phyloP scores from a whole-genome alignment of 768 basidiomycete species.

The Rhodosporidiobolus sp. region DNA sequence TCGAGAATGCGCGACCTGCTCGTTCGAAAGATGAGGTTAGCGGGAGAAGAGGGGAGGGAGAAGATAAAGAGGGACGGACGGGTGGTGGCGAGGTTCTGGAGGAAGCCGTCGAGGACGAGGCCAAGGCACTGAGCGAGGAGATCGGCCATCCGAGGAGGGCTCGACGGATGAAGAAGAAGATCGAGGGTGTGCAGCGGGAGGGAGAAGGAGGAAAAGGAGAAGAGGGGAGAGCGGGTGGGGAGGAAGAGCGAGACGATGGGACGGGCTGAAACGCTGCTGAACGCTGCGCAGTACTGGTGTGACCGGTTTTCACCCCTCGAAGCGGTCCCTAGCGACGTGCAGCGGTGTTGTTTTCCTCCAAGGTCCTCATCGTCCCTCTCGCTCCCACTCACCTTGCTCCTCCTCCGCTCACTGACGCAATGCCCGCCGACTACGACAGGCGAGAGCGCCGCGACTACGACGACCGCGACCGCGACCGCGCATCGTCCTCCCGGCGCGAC shows the following conservation, averaged over 20 bases:
- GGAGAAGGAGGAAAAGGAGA: background rate
- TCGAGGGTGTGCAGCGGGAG: background rate
- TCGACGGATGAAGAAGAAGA: background rate
- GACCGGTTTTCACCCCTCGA: background rate
- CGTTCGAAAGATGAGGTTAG: background rate
- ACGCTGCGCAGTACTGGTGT: no score
- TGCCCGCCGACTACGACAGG: conserved; percentile 1
- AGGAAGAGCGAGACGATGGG: no score
- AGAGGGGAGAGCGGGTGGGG: background rate
- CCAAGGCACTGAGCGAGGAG: background rate
- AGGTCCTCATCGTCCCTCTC: background rate
- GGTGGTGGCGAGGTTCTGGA: background rate
- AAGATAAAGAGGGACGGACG: background rate
- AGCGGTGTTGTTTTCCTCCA: background rate
- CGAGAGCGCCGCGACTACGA: conserved; percentile 17
- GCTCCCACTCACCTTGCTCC: background rate
- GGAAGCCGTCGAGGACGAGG: conserved; percentile 2
- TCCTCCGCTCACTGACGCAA: background rate
- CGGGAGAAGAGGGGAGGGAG: no score
- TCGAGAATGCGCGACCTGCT: background rate
- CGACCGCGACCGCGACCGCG: conserved; percentile 2
- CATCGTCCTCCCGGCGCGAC: background rate
- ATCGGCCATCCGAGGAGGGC: conserved; percentile 6
- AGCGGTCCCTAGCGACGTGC: background rate
- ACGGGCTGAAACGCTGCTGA: no score